Evolutionary conservation across 192 early-diverging fungal species (phyloP), one percentile per base, ranked within the genome.

Genomic region (Linderina pennispora): DNA sequence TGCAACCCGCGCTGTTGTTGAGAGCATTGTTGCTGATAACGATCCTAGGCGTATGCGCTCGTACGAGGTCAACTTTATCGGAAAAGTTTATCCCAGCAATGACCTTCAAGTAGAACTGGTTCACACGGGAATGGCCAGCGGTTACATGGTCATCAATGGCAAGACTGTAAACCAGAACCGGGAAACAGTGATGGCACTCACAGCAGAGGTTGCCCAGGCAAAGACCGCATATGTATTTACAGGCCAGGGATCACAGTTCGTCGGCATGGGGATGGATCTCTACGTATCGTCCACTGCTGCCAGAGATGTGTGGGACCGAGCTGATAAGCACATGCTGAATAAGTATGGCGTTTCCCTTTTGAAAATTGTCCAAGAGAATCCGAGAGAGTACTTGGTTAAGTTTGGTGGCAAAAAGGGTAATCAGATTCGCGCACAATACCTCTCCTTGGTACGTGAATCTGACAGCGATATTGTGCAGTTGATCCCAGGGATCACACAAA

Each of bases 221-320:
- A 62, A 72, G 32, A 91, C 90, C 23, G 83, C 88, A 24, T 97
- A 90, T 36, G 86, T 97, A 13, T 97, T 97, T 61, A 94, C 93
- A 40, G 93, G 93, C 34, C 93, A 97, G 54, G 93, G 91, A 40
- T 93, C 94, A 45, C 94, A 97, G 63, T 82, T 91, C 55, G 76
- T 80, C n/a, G 89, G 89, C 40, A 97, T 97, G 94, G 94, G 94
- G 45, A 94, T 97, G 94, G 82, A 82, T 21, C 77, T 94, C 13
- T 97, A 97, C 57, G 77, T 71, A 15, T 74, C 79, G 39, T 93
- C 90, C 0, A 54, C 82, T 23, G 80, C 87, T 38, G 91, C 92
- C 15, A 78, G 80, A 42, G 77, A 75, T 15, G 77, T 94, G 49
- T 97, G 94, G 94, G 87, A 97, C 59, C 80, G 84, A 36, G 94